These are phyloP conservation scores for Fusarium palustre DNA, from an alignment of 2,329 filamentous ascomycete genomes.

Conservation along the genomic window DNA sequence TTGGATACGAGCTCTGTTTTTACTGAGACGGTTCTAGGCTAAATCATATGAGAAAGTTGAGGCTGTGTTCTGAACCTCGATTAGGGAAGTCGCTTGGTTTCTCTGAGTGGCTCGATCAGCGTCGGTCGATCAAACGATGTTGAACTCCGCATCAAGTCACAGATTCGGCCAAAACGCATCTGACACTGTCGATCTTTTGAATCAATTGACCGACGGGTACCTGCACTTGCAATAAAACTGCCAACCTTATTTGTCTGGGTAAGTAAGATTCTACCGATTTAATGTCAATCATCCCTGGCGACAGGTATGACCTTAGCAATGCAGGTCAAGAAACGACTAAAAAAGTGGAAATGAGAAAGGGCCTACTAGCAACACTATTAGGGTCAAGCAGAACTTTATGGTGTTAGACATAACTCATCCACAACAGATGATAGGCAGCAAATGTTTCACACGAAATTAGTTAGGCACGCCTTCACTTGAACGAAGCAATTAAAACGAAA, in stretches of 20 bases:
- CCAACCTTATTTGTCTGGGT: constrained; percentile 2
- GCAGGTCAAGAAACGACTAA: not conserved
- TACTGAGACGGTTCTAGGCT: constrained; percentile 16
- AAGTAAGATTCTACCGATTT: not conserved
- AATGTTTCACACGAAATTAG: not conserved
- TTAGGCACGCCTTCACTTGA: constrained; percentile 7
- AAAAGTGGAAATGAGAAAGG: constrained; percentile 3
- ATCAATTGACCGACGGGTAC: constrained; percentile 10
- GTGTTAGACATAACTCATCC: constrained; percentile 1
- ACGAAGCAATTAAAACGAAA: constrained; percentile 19
- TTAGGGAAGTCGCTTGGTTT: not conserved
- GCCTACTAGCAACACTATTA: not conserved
- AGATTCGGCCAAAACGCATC: constrained; percentile 22
- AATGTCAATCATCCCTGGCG: not conserved
- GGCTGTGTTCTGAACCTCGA: constrained; percentile 10
- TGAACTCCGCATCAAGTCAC: constrained; percentile 11
- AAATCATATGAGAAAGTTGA: constrained; percentile 9
- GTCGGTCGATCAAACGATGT: constrained; percentile 4
- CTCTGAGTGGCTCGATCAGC: constrained; percentile 10
- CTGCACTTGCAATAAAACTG: not conserved
- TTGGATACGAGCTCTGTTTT: constrained; percentile 32
- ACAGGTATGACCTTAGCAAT: not conserved
- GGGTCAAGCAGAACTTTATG: not conserved
- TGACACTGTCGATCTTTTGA: constrained; percentile 24
- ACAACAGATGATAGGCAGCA: not conserved